Conservation (phyloP, 2,329 filamentous ascomycete species). For the Diaporthe humulicola region DNA sequence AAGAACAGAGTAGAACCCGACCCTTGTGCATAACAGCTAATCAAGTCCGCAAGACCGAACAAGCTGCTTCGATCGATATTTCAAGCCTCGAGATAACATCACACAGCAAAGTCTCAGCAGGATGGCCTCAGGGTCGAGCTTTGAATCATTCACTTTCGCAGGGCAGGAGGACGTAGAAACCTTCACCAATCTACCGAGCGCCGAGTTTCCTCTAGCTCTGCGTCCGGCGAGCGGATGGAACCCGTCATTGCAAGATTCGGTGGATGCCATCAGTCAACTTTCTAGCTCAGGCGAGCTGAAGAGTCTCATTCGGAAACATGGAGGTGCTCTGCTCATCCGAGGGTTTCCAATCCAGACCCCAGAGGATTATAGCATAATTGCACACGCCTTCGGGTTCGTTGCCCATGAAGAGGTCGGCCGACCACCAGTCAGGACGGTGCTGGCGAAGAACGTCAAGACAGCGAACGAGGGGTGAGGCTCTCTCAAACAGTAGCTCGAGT, state of each 20-base stretch:
- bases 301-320: conserved; percentile 46
- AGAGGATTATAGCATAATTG: conserved; percentile 51
- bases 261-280: conserved; percentile 41
- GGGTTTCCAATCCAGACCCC: conserved; percentile 49
- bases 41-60: background rate
- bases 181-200: conserved; percentile 1
- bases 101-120: background rate
- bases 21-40: no score
- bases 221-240: conserved; percentile 1
- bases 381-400: conserved; percentile 51
- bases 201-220: conserved; percentile 28
- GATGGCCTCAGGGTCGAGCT: background rate
- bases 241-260: conserved; percentile 40
- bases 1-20: background rate
- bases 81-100: background rate
- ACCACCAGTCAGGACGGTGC: conserved; percentile 49
- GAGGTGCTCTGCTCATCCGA: conserved; percentile 51
- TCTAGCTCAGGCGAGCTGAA: conserved; percentile 46
- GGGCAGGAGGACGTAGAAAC: conserved; percentile 7
- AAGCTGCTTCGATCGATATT: no score
- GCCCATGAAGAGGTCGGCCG: conserved; percentile 52
- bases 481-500: rapidly evolving
- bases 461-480: conserved; percentile 51
- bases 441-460: conserved; percentile 53
- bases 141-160: conserved; percentile 15